phyloP scores from a whole-genome alignment of 139 green algal genomes.

The Micractinium conductrix region DNA sequence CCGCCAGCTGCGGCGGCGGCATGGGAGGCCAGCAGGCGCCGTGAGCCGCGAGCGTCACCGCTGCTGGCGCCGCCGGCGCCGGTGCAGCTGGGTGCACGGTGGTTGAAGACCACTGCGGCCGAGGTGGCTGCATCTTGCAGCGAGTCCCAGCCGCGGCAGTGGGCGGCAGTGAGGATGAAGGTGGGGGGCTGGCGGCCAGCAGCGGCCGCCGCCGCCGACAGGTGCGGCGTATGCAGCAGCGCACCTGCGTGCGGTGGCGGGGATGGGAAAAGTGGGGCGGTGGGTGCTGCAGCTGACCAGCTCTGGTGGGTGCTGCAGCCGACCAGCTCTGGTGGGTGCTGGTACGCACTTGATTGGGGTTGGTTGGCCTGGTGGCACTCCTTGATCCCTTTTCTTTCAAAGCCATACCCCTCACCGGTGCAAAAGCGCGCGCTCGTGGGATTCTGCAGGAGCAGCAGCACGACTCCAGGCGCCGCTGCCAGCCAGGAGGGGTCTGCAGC shows the following conservation, averaged over 20 bases:
- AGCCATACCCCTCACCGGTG: background rate
- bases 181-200: background rate
- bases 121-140: background rate
- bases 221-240: background rate
- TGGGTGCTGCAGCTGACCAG: too few relatives aligned
- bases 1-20: background rate
- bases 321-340: too few relatives aligned
- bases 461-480: background rate
- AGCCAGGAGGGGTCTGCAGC: too few relatives aligned
- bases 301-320: too few relatives aligned
- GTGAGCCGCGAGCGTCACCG: background rate
- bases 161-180: slow-evolving; percentile 11
- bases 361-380: too few relatives aligned
- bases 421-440: background rate
- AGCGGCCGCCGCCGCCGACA: background rate
- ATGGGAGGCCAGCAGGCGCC: background rate
- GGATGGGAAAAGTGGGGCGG: too few relatives aligned
- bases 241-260: too few relatives aligned
- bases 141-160: slow-evolving; percentile 5
- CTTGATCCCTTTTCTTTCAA: background rate
- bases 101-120: background rate
- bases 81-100: background rate
- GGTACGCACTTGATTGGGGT: too few relatives aligned
- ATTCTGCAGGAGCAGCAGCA: slow-evolving; percentile 1
- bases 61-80: background rate